Evolutionary conservation across 2,329 filamentous ascomycete species (phyloP).

Genomic region (Lachnellula subtilissima): DNA sequence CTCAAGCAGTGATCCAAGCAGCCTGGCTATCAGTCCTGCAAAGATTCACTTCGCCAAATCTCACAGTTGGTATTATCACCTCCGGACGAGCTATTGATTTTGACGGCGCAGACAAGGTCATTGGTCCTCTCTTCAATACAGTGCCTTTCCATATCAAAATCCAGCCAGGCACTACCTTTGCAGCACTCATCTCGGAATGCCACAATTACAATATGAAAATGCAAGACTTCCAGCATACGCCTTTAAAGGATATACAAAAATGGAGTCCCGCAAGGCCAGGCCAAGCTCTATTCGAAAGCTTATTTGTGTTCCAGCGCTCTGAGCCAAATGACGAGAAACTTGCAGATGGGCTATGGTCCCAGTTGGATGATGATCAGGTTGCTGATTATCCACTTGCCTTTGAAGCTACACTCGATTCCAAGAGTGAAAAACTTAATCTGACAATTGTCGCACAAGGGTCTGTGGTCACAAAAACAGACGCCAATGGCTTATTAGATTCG

Average conservation of each 20-base stretch:
- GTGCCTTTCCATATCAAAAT: constrained; percentile 62
- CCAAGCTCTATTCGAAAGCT: constrained; percentile 66
- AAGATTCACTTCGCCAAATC: constrained; percentile 39
- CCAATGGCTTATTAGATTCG: constrained; percentile 37
- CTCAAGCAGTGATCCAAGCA: constrained; percentile 75
- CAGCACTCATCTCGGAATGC: constrained; percentile 54
- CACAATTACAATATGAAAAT: constrained; percentile 66
- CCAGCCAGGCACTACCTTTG: constrained; percentile 48
- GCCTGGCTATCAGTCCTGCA: constrained; percentile 64
- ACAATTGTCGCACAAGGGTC: constrained; percentile 55
- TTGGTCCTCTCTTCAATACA: constrained; percentile 89
- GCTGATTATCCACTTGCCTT: constrained; percentile 61
- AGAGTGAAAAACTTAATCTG: constrained; percentile 45
- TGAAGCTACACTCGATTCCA: constrained; percentile 56
- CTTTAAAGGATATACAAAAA: constrained; percentile 74
- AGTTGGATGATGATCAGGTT: constrained; percentile 41
- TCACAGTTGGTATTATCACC: constrained; percentile 64
- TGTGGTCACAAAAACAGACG: constrained; percentile 33
- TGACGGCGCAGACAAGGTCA: constrained; percentile 57
- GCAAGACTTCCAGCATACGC: constrained; percentile 71
- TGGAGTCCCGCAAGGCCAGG: constrained; percentile 55
- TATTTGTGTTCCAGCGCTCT: constrained; percentile 75
- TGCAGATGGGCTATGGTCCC: constrained; percentile 48
- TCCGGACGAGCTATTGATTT: constrained; percentile 73
- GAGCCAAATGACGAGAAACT: constrained; percentile 22